A percentile compares a stretch with the other conserved stretches of the same genome.
Conservation (phyloP, 2,329 filamentous ascomycete genomes). For the Claviceps paspali region DNA sequence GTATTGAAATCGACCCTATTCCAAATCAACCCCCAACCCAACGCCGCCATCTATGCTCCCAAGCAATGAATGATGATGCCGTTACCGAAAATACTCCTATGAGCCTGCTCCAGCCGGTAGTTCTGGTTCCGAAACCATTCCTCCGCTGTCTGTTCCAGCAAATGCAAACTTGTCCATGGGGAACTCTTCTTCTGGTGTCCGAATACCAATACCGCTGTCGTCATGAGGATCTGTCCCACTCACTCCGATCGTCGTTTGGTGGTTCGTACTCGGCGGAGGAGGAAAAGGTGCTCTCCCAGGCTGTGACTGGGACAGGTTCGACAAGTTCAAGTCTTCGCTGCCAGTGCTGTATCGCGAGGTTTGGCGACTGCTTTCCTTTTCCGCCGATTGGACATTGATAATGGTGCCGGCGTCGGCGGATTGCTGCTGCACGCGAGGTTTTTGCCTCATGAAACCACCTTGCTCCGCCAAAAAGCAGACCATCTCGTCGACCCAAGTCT, state of each 20-base stretch:
- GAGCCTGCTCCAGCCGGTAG: slow-evolving; percentile 9
- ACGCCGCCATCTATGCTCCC: slow-evolving; percentile 6
- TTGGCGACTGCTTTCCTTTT: slow-evolving; percentile 21
- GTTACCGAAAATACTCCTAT: slow-evolving; percentile 1
- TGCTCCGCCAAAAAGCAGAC: slow-evolving; percentile 77
- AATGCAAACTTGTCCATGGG: slow-evolving; percentile 44
- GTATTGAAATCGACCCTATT: slow-evolving; percentile 6
- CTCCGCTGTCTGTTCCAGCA: slow-evolving; percentile 20
- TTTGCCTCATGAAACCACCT: slow-evolving; percentile 67
- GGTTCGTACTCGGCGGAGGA: slow-evolving; percentile 25
- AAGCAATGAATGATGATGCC: neutral
- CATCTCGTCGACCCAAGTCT: slow-evolving; percentile 94
- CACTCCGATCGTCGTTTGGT: slow-evolving; percentile 24
- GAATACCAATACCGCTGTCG: slow-evolving; percentile 61
- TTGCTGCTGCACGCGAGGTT: slow-evolving; percentile 18
- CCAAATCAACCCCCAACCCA: slow-evolving; percentile 4
- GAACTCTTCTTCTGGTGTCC: slow-evolving; percentile 51
- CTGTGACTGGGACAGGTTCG: slow-evolving; percentile 31
- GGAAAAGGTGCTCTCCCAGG: slow-evolving; percentile 35
- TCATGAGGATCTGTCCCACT: slow-evolving; percentile 40
- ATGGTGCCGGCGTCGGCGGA: slow-evolving; percentile 16
- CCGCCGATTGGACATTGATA: slow-evolving; percentile 20
- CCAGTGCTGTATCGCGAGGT: slow-evolving; percentile 27
- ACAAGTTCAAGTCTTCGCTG: slow-evolving; percentile 30
- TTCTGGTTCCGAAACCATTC: slow-evolving; percentile 18